These are phyloP conservation scores for Senna tora DNA, from an alignment of 306 rosid species.

Conservation along the genomic window DNA sequence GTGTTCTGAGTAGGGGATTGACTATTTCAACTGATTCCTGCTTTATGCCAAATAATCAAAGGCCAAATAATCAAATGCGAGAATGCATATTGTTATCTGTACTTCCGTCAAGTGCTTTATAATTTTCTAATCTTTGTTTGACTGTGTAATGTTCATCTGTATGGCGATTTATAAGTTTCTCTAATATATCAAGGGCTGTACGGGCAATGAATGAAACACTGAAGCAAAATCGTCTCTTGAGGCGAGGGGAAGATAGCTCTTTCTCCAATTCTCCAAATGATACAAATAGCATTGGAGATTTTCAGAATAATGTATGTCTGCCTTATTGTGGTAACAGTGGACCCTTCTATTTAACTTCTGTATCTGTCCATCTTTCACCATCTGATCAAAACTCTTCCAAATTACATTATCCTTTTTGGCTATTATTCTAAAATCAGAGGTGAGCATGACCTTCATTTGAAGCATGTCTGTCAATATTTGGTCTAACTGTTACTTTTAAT, in stretches of 20 bases:
- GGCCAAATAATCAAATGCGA: constrained; percentile 12
- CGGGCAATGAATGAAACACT: constrained; percentile 93
- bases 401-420: not conserved
- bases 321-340: constrained; percentile 19
- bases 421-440: not conserved
- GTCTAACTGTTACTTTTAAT: not conserved
- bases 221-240: constrained; percentile 82
- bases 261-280: constrained; percentile 57
- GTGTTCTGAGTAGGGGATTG: constrained; percentile 10
- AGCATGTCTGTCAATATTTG: too few species aligned
- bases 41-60: constrained; percentile 28
- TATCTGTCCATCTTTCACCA: constrained; percentile 33
- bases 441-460: not conserved
- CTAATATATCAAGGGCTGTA: constrained; percentile 76
- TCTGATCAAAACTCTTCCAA: not conserved
- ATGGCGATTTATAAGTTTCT: constrained; percentile 27
- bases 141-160: constrained; percentile 9
- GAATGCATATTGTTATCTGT: not conserved
- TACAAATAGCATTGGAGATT: constrained; percentile 31
- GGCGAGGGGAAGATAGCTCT: constrained; percentile 63
- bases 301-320: constrained; percentile 52
- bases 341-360: constrained; percentile 28
- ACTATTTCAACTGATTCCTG: constrained; percentile 25
- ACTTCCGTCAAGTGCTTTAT: constrained; percentile 23
- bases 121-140: constrained; percentile 20